Conservation (phyloP, 192 early-diverging fungal genomes). For the Dissophora globulifera region DNA sequence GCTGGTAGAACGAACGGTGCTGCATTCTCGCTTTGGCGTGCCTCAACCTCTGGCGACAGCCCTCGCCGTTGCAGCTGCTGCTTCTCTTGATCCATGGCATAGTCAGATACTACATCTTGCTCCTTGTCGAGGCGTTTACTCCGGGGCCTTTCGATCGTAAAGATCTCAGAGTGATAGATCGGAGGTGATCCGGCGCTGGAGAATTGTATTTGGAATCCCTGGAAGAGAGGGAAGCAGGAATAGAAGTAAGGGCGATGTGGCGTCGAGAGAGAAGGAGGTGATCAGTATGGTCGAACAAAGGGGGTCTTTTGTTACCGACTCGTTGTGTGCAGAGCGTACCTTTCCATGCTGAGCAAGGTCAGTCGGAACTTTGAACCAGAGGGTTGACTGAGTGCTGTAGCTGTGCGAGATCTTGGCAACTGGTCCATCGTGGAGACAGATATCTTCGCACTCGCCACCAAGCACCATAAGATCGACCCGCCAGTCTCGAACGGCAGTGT, state of each 20-base stretch:
- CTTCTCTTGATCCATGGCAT: not conserved
- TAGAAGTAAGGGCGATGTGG: not conserved
- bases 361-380: slow-evolving; percentile 18
- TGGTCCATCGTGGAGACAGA: slow-evolving; percentile 24
- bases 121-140: not conserved
- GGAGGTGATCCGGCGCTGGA: slow-evolving; percentile 15
- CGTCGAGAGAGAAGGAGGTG: no score
- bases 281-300: not conserved
- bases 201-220: slow-evolving; percentile 35
- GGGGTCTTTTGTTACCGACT: no score
- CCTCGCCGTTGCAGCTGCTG: not conserved
- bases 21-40: slow-evolving; percentile 16
- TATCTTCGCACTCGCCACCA: slow-evolving; percentile 19
- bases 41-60: not conserved
- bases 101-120: not conserved
- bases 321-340: slow-evolving; percentile 3
- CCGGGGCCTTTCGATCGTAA: slow-evolving; percentile 14
- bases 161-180: slow-evolving; percentile 24
- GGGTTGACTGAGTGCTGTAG: not conserved
- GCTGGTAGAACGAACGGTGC: slow-evolving; percentile 31
- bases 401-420: slow-evolving; percentile 16
- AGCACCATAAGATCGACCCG: slow-evolving; percentile 26
- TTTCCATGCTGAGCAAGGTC: slow-evolving; percentile 35
- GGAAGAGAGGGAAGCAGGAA: not conserved
- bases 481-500: slow-evolving; percentile 8